Evolutionary conservation across 768 basidiomycete species (phyloP), one percentile per base, ranked within the genome.

Genomic region (Suillus lakei): DNA sequence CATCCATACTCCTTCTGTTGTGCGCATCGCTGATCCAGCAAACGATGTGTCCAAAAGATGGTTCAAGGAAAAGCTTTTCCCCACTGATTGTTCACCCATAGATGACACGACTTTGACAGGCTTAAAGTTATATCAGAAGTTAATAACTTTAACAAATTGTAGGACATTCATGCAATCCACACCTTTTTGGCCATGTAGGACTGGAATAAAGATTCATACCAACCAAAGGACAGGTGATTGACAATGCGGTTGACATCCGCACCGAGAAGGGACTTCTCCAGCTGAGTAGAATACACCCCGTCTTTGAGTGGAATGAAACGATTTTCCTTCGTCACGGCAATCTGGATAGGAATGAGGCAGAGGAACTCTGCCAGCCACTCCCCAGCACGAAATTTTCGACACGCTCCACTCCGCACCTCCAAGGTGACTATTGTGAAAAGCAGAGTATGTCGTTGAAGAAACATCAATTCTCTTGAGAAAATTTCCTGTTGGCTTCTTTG

Each of bases 41-140:
- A 90, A 89, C 0, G 88, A 89, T 0, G 87, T 87, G 68, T 89
- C 88, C 1, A 80, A 81, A 6, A 90, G 76, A 66, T 89, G 88
- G 61, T 89, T 88, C 38, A 89, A 71, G 0, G 84, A 76, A 62
- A 82, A 89, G 61, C 83, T 85, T 68, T 88, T 88, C 1, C 88
- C 88, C 1, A 89, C 88, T 0, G 86, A 88, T 68, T 89, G 88
- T 70, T 88, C 87, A 2, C 87, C 88, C 88, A 89, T 88, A 0
- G 88, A 89, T 0, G 88, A 87, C 1, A 89, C 87, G 1, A 89
- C 88, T 67, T 81, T 84, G n/a, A 89, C 87, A 2, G 86, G 87
- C 85, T 88, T 62, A 5, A 56, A 9, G 6, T 34, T 21, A 16
- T 44, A 38, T 54, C 41, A 48, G 63, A 61, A 39, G 46, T 56